Conservation (phyloP, 2,329 filamentous ascomycete genomes). For the Fusarium pseudonygamai region DNA sequence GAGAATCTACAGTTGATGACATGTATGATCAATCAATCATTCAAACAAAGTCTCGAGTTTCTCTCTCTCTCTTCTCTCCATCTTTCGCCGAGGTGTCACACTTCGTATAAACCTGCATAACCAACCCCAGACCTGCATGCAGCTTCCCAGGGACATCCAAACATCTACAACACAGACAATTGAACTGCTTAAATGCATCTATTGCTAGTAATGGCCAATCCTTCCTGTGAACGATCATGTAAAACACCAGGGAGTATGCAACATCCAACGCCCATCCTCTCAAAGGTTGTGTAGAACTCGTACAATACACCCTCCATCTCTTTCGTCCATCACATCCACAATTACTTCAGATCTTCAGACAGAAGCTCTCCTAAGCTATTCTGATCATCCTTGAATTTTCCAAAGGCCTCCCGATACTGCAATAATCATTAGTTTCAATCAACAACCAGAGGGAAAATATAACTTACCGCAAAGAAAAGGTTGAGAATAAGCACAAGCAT, state of each 20-base stretch:
- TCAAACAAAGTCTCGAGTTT: not conserved
- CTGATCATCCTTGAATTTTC: conserved; percentile 38
- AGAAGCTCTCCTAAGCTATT: conserved; percentile 5
- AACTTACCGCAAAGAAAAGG: conserved; percentile 82
- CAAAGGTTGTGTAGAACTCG: not conserved
- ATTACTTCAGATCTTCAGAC: conserved; percentile 47
- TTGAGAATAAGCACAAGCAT: conserved; percentile 84
- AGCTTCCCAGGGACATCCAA: not conserved
- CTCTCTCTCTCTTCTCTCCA: not conserved
- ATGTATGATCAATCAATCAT: not conserved
- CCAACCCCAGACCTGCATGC: conserved; percentile 1
- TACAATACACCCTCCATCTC: conserved; percentile 17
- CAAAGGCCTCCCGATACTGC: conserved; percentile 49
- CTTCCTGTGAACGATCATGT: not conserved
- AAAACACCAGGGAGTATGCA: conserved; percentile 28
- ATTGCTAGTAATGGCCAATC: not conserved
- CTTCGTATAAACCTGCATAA: not conserved
- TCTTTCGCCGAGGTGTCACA: not conserved
- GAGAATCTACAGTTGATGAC: not conserved
- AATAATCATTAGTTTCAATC: conserved; percentile 18
- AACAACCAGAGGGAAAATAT: not conserved
- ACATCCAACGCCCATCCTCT: conserved; percentile 27
- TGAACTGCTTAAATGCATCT: not conserved
- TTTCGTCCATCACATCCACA: not conserved
- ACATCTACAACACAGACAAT: not conserved